Evolutionary conservation across 2,329 filamentous ascomycete species (phyloP).

Genomic region (Colletotrichum cuscutae): DNA sequence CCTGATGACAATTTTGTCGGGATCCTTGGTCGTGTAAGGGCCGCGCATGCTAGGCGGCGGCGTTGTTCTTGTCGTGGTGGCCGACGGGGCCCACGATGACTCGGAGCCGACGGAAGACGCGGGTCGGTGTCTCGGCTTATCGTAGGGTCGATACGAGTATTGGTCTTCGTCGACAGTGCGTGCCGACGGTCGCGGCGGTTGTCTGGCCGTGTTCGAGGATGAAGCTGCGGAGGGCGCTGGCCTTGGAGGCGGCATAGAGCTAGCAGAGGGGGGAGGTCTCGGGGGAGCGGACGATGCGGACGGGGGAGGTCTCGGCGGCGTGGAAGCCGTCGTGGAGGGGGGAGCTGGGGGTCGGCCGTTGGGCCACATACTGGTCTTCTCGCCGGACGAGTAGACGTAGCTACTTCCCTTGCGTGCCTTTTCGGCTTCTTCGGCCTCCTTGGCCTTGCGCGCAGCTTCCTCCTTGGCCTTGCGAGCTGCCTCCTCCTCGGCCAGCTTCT

Average conservation of each 20-base stretch:
- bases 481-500: slow-evolving; percentile 42
- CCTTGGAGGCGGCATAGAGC: slow-evolving; percentile 32
- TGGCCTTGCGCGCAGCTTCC: slow-evolving; percentile 45
- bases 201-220: slow-evolving; percentile 41
- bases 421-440: slow-evolving; percentile 41
- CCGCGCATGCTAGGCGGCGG: slow-evolving; percentile 82
- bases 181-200: slow-evolving; percentile 60
- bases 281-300: slow-evolving; percentile 33
- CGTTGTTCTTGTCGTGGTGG: slow-evolving; percentile 84
- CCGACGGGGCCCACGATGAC: slow-evolving; percentile 85
- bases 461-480: slow-evolving; percentile 38
- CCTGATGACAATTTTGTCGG: slow-evolving; percentile 94
- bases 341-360: slow-evolving; percentile 63
- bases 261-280: slow-evolving; percentile 35
- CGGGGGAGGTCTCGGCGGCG: slow-evolving; percentile 48
- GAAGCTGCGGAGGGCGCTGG: slow-evolving; percentile 40
- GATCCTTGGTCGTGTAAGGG: slow-evolving; percentile 87
- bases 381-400: slow-evolving; percentile 74
- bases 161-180: slow-evolving; percentile 72
- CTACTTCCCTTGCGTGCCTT: slow-evolving; percentile 56
- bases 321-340: slow-evolving; percentile 42
- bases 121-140: slow-evolving; percentile 72
- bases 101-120: slow-evolving; percentile 80
- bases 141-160: slow-evolving; percentile 82
- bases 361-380: slow-evolving; percentile 77